A percentile compares a stretch with the other conserved stretches of the same genome.
Evolutionary conservation across 805 yeast genomes (phyloP).

Genomic region (Candida qinlingensis): DNA sequence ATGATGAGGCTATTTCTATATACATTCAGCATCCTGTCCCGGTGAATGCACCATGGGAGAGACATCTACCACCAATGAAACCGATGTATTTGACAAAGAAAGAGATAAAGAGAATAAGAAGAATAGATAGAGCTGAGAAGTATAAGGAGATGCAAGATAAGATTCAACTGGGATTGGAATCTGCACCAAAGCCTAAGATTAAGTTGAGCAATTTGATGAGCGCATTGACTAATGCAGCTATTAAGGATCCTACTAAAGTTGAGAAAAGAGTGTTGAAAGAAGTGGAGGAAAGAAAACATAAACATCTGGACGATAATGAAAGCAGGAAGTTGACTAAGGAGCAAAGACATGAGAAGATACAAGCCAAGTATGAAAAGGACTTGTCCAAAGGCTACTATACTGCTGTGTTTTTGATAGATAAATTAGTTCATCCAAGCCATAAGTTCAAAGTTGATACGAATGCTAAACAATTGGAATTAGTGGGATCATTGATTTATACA

Average conservation of each 20-base stretch:
- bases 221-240: constrained; percentile 79
- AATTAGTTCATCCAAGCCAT: constrained; percentile 59
- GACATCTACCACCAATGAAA: constrained; percentile 33
- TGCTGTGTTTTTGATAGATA: constrained; percentile 53
- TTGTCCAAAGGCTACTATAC: constrained; percentile 46
- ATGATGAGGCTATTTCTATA: constrained; percentile 46
- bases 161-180: constrained; percentile 73
- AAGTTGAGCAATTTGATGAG: constrained; percentile 80
- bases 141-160: constrained; percentile 72
- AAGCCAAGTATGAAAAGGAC: constrained; percentile 42
- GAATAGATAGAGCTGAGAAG: constrained; percentile 47
- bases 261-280: constrained; percentile 69
- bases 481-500: constrained; percentile 49
- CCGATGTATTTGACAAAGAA: constrained; percentile 65
- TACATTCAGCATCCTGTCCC: constrained; percentile 83
- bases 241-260: constrained; percentile 82
- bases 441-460: constrained; percentile 71
- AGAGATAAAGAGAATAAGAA: constrained; percentile 69
- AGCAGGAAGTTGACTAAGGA: constrained; percentile 59
- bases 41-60: constrained; percentile 53
- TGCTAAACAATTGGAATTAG: constrained; percentile 64
- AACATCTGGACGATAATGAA: constrained; percentile 58
- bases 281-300: constrained; percentile 51
- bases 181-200: constrained; percentile 88
- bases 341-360: constrained; percentile 45